These are phyloP conservation scores for Alternaria metachromatica DNA, from an alignment of 2,329 filamentous ascomycete species.

Conservation along the genomic window DNA sequence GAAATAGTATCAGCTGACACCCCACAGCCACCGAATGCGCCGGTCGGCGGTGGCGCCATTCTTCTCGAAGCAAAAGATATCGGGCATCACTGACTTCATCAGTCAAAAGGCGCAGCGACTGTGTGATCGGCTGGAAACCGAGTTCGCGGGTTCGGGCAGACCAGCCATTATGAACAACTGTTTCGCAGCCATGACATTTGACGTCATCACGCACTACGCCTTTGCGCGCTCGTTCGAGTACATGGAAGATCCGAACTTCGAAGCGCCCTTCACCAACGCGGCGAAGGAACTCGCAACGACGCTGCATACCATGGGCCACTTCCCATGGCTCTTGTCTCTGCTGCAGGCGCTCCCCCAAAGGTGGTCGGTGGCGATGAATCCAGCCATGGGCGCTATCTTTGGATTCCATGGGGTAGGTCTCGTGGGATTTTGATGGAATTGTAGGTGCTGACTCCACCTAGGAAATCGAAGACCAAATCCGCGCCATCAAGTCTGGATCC, in stretches of 20 bases:
- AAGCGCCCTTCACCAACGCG: too few relatives aligned
- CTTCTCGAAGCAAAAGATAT: constrained; percentile 25
- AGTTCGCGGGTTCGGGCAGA: not conserved
- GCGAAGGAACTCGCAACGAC: not conserved
- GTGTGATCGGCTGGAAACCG: not conserved
- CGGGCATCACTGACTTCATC: not conserved
- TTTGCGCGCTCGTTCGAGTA: not conserved
- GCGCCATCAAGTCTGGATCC: too few relatives aligned
- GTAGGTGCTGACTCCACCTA: too few relatives aligned
- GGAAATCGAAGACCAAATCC: too few relatives aligned
- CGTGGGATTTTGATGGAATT: too few relatives aligned
- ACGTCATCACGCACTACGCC: constrained; percentile 6
- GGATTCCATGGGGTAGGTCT: too few relatives aligned
- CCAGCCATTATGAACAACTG: not conserved
- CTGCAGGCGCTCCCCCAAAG: not conserved
- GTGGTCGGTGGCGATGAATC: not conserved
- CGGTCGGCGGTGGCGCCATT: constrained; percentile 29
- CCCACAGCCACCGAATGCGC: constrained; percentile 22
- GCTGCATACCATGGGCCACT: not conserved
- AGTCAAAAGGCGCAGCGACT: not conserved
- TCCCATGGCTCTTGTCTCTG: not conserved
- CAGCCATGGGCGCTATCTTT: constrained; percentile 1
- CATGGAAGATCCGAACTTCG: not conserved
- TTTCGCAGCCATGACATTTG: constrained; percentile 3
- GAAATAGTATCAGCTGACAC: too few relatives aligned